phyloP scores from a whole-genome alignment of 106 monocot genomes.

The Phalaenopsis equestris region DNA sequence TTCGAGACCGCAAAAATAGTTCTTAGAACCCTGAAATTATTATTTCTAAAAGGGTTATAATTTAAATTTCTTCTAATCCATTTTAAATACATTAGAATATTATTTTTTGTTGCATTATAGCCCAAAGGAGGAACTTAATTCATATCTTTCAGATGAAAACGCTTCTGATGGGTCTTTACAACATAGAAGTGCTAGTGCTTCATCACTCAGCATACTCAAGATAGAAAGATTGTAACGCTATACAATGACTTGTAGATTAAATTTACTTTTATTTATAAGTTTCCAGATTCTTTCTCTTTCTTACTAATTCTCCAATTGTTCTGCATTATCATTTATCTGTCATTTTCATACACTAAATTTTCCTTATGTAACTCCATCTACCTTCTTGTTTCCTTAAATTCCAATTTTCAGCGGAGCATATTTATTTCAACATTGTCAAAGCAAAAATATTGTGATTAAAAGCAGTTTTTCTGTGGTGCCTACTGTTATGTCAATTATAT shows the following conservation, averaged over 20 bases:
- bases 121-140: background rate
- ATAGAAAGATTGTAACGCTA: background rate
- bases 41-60: background rate
- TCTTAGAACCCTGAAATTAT: background rate
- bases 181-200: background rate
- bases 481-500: background rate
- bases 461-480: background rate
- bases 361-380: background rate
- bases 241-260: background rate
- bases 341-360: background rate
- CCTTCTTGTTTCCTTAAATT: background rate
- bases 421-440: background rate
- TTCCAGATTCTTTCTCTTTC: background rate
- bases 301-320: background rate
- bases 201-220: background rate
- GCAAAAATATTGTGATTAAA: background rate
- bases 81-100: background rate
- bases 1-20: background rate
- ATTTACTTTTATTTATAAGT: background rate
- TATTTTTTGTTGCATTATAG: background rate
- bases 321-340: background rate
- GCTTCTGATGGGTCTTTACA: background rate
- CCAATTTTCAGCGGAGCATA: background rate
- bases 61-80: background rate
- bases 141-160: background rate